Conservation (phyloP, 202 grass and related monocot species). For the Dendrocalamus latiflorus region DNA sequence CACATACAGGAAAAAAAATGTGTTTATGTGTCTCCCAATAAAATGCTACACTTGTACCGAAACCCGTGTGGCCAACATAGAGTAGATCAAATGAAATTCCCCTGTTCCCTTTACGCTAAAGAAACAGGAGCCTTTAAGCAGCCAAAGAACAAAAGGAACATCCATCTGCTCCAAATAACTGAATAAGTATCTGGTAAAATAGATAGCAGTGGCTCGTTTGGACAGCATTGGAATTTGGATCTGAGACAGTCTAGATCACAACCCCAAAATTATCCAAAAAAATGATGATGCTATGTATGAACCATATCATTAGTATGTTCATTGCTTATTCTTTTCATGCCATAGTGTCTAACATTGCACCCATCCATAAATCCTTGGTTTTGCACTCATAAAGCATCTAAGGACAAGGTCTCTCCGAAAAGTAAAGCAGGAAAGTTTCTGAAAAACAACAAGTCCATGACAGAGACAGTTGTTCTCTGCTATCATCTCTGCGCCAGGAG, state of each 20-base stretch:
- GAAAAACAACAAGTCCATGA: conserved; percentile 13
- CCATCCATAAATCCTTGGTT: no score
- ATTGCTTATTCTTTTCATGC: neutral
- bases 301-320: neutral
- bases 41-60: neutral
- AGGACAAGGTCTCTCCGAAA: neutral
- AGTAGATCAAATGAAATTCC: neutral
- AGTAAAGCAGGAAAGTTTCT: conserved; percentile 5
- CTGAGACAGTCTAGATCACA: neutral
- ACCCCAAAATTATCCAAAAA: neutral
- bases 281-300: neutral
- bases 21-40: neutral
- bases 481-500: neutral
- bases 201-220: neutral
- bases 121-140: neutral
- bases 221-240: neutral
- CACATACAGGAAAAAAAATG: neutral
- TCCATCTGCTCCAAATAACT: neutral
- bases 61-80: neutral
- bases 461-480: conserved; percentile 7
- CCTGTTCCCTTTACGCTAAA: neutral
- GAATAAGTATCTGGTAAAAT: neutral
- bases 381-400: conserved; percentile 5
- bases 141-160: neutral
- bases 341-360: neutral